These are phyloP conservation scores for Aspergillus melleus DNA, from an alignment of 2,329 filamentous ascomycete genomes.

Conservation along the genomic window DNA sequence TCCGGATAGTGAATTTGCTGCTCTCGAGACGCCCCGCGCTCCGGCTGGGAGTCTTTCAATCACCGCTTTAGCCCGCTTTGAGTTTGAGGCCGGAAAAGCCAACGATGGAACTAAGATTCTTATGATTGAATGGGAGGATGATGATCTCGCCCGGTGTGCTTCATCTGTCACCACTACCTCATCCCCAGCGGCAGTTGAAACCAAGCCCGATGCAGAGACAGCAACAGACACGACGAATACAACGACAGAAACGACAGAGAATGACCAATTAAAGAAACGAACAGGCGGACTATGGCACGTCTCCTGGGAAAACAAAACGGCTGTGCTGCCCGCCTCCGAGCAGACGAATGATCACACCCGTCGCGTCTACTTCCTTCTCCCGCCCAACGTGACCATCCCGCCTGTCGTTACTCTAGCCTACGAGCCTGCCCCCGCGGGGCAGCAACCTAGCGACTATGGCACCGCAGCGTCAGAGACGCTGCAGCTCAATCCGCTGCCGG, in stretches of 20 bases:
- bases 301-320: slow-evolving; percentile 78
- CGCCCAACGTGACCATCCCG: slow-evolving; percentile 70
- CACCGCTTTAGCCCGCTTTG: slow-evolving; percentile 76
- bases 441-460: not conserved
- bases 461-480: slow-evolving; percentile 37
- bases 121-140: slow-evolving; percentile 87
- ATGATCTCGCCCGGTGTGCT: slow-evolving; percentile 46
- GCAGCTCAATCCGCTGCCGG: slow-evolving; percentile 76
- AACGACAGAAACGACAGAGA: not conserved
- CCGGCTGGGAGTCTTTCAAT: slow-evolving; percentile 37
- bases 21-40: slow-evolving; percentile 33
- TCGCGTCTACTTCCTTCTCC: slow-evolving; percentile 78
- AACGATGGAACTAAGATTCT: slow-evolving; percentile 87
- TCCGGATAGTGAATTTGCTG: slow-evolving; percentile 32
- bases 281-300: slow-evolving; percentile 67
- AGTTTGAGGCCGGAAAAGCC: slow-evolving; percentile 74
- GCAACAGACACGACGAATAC: not conserved
- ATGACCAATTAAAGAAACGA: not conserved
- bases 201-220: not conserved
- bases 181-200: not conserved
- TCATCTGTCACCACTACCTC: not conserved
- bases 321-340: slow-evolving; percentile 67
- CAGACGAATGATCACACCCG: slow-evolving; percentile 54
- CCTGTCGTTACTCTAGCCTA: slow-evolving; percentile 67
- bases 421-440: slow-evolving; percentile 37